Base-by-base conservation (phyloP, 495 filamentous ascomycete genomes). In the Hypoxylon rickii region DNA sequence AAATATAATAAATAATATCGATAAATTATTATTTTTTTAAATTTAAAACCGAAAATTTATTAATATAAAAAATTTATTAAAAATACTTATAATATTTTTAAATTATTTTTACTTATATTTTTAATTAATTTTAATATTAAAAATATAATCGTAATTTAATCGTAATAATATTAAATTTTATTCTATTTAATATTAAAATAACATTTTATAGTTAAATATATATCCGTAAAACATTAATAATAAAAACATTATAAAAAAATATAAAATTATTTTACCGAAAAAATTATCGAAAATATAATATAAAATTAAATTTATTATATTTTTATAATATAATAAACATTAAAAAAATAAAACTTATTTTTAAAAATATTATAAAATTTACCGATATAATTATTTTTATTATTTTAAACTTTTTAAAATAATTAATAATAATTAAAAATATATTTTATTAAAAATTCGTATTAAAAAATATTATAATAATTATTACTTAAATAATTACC, bases 11-110 rank as follows among this genome's bases (percentile, higher is more conserved):
- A 20, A 43, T 37, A 37, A 29, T 4, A 4, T 4, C 13, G 12
- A 16, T 37, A 43, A 24, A n/a, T 43, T 24, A 43, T 43, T 24
- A 43, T 43, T 43, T 24, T 3, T 43, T 43, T 43, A 43, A 43
- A 24, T 20, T 43, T 43, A 24, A 10, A 2, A n/a, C 20, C 24
- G 24, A 43, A 10, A 4, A 10, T 43, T 24, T 43, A 20, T 43
- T 43, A 43, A 43, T 12, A 43, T 43, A 22, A 43, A 10, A 24
- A 20, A n/a, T 24, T 24, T 43, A 24, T 43, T 43, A 43, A 12
- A 10, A 43, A 18, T 11, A 22, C 20, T 43, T 43, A 40, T 40
- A 40, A 18, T 10, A 29, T 10, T 29, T 29, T 29, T 29, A 29
- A 29, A 29, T 29, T 10, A 29, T 10, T 29, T 29, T 29, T 29